Evolutionary conservation across 2,329 filamentous ascomycete genomes (phyloP), one percentile per base, ranked within the genome.

Genomic region (Colletotrichum sp.): DNA sequence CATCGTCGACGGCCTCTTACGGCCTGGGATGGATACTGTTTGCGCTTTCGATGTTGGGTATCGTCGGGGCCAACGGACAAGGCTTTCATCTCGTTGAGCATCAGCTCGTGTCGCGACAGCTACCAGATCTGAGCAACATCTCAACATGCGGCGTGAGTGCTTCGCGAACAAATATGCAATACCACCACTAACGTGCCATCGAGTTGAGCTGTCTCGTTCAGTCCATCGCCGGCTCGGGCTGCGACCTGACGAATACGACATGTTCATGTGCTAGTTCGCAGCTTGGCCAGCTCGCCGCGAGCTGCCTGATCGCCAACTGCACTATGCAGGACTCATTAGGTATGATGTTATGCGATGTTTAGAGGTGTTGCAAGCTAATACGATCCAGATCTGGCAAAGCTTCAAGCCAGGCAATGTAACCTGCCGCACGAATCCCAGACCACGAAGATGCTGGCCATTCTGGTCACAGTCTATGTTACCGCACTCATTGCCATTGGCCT

Each of bases 281-380:
- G 7, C 72, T 76, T 9, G 66, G 61, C 6, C 72, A 69, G 16
- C 16, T 68, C 11, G 54, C 69, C 9, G 74, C 51, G 4, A 38
- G 59, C 11, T 76, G 74, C 31, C 6, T 76, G 29, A n/a, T 72
- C 13, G 74, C 68, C 3, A 76, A 76, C 7, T 76, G 74, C 33
- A 76, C 74, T 6, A 74, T 74, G 74, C 72, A 76, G 18, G 74
- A 76, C 18, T 72, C 74, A n/a, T 31, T 76, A 13, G 74, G 74
- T 76, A 36, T 27, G 21, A 15, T 16, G 21, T n/a, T 13, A 18
- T 24, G 1, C n/a, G 8, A 11, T 43, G 11, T 43, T 12, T 9
- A 43, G 54, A 6, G 21, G 24, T 16, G 1, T 33, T 21, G 31
- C 21, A 12, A n/a, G n/a, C 59, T 62, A 21, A 62, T 2, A 12